These are phyloP conservation scores for Berberis vulgaris DNA, from an alignment of 164 flowering plant species.

Conservation along the genomic window DNA sequence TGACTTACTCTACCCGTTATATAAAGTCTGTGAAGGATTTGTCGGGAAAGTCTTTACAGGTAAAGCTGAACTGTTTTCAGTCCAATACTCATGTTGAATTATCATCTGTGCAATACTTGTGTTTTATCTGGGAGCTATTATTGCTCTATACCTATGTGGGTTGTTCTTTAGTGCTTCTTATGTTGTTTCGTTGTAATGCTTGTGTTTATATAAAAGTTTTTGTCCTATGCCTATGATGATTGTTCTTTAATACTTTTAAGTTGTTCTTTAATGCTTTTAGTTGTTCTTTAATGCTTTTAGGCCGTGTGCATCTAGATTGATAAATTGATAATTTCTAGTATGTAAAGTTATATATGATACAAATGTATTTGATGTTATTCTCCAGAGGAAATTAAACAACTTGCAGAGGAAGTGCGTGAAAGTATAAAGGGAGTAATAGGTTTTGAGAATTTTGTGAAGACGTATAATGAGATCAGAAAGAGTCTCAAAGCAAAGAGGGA, in stretches of 20 bases:
- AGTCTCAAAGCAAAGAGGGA: conserved; percentile 61
- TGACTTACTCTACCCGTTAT: conserved; percentile 56
- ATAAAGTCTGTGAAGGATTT: conserved; percentile 86
- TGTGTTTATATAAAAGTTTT: too few relatives aligned
- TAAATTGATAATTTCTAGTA: neutral
- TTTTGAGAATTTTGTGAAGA: conserved; percentile 35
- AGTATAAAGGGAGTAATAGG: conserved; percentile 40
- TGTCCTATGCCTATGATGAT: too few relatives aligned
- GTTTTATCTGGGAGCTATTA: too few relatives aligned
- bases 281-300: neutral
- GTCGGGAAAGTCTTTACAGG: conserved; percentile 75
- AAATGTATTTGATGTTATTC: neutral
- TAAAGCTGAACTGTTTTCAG: conserved; percentile 14
- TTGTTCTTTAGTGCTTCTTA: neutral
- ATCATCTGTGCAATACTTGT: too few relatives aligned
- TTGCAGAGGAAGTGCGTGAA: conserved; percentile 54
- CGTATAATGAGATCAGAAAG: conserved; percentile 49
- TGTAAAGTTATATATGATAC: neutral
- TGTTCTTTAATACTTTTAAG: neutral
- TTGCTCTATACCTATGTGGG: too few relatives aligned
- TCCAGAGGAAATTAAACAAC: conserved; percentile 66
- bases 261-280: neutral
- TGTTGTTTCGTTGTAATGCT: too few relatives aligned
- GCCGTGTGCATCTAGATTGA: neutral
- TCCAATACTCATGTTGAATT: too few relatives aligned